phyloP scores from a whole-genome alignment of 1,284 basidiomycete genomes.

The Singerocomus inundabilis region DNA sequence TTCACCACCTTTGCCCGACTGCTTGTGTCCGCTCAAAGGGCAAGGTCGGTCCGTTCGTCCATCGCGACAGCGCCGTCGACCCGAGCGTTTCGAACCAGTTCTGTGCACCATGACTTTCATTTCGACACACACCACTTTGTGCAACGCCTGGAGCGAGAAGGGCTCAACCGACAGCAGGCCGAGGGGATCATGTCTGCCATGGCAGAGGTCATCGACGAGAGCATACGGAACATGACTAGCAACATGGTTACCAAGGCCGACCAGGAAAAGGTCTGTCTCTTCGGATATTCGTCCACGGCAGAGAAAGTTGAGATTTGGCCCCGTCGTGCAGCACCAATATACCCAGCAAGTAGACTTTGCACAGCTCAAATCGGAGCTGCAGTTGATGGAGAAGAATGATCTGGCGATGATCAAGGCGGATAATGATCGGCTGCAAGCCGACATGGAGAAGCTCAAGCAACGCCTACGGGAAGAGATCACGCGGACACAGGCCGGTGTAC shows the following conservation, averaged over 20 bases:
- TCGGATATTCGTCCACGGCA: background rate
- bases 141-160: slow-evolving; percentile 83
- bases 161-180: slow-evolving; percentile 83
- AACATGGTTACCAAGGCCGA: slow-evolving; percentile 94
- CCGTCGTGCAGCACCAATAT: slow-evolving; percentile 71
- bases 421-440: slow-evolving; percentile 87
- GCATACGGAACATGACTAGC: slow-evolving; percentile 88
- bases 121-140: slow-evolving; percentile 96
- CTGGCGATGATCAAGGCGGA: slow-evolving; percentile 94
- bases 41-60: slow-evolving; percentile 5
- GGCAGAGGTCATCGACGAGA: slow-evolving; percentile 94
- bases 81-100: slow-evolving; percentile 27
- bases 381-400: slow-evolving; percentile 97
- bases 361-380: slow-evolving; percentile 93
- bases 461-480: slow-evolving; percentile 89
- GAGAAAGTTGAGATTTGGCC: slow-evolving; percentile 10
- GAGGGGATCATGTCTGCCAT: slow-evolving; percentile 95
- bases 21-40: slow-evolving; percentile 4
- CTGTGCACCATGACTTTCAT: slow-evolving; percentile 54
- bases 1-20: slow-evolving; percentile 9
- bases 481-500: slow-evolving; percentile 90
- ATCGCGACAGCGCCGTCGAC: background rate
- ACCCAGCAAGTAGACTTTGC: slow-evolving; percentile 98
- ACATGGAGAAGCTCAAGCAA: slow-evolving; percentile 97
- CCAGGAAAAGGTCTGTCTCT: slow-evolving; percentile 79